Base-by-base conservation (phyloP, 2,329 filamentous ascomycete genomes). In the Scopulariopsis brevicaulis region DNA sequence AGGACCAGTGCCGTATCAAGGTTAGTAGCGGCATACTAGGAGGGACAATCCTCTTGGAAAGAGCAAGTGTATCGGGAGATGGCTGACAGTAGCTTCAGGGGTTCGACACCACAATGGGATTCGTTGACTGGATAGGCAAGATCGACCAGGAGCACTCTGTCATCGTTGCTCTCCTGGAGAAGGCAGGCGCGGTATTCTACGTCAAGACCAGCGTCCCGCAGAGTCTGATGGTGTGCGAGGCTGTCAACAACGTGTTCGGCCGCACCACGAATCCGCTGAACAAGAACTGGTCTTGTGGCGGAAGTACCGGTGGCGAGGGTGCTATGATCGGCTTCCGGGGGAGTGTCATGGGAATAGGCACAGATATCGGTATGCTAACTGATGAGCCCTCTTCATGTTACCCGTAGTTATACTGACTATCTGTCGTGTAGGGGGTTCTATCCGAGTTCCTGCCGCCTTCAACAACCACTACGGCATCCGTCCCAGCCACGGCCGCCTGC, bases 131-230 rank as follows among this genome's bases (percentile, higher is more conserved):
- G 63, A 67, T 71, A 20, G 54, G 54, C 25, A 48, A 56, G 15
- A 48, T 34, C 12, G 54, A 56, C 25, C 37, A 56, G 32, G 40
- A 56, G 25, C n/a, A 56, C n/a, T 56, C 54, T 71, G 32, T 73
- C 0, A 72, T 87, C 25, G 84, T 79, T 35, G 85, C 82, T 0
- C 59, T 81, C 0, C 70, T 83, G 1, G 66, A 73, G 53, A 69
- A 65, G 0, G 73, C 75, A 2, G 81, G 81, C 5, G 80, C 79
- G 10, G 72, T 83, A 24, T 73, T 86, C n/a, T 84, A 85, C 64
- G 80, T 81, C 59, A 87, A 89, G 67, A 89, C 86, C 0, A 89
- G 86, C 58, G 77, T 87, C 6, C 85, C 86, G 0, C 81, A 83
- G 63, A 77, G 74, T 0, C 70, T 83, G 54, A 75, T 75, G 67